Conservation (phyloP, 208 protist genomes). For the Novymonas esmeraldas region DNA sequence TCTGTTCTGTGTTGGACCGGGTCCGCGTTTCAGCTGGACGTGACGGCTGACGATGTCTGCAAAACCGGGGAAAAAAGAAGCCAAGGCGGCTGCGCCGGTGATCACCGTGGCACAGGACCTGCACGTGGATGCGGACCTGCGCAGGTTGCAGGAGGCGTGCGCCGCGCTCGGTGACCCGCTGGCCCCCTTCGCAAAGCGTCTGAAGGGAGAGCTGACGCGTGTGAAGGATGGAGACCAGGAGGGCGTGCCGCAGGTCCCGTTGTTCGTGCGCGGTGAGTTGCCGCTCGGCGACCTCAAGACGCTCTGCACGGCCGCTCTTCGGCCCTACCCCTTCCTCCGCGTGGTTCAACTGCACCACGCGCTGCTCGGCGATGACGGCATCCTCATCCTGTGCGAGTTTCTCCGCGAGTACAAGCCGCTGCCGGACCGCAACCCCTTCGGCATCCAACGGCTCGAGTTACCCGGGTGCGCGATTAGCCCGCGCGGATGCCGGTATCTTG, state of each 20-base stretch:
- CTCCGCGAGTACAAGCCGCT: conserved; percentile 69
- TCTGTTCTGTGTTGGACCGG: neutral
- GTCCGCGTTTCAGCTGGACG: neutral
- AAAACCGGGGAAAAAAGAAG: conserved; percentile 35
- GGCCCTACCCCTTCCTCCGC: conserved; percentile 75
- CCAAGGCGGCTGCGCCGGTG: conserved; percentile 38
- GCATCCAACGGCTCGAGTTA: conserved; percentile 81
- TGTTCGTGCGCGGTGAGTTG: conserved; percentile 70
- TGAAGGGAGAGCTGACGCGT: conserved; percentile 65
- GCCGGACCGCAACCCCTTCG: conserved; percentile 79
- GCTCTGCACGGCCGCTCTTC: conserved; percentile 62
- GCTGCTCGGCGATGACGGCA: conserved; percentile 73
- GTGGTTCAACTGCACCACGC: conserved; percentile 78
- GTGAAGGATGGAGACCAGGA: conserved; percentile 85
- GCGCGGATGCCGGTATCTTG: conserved; percentile 69
- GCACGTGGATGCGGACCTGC: conserved; percentile 77
- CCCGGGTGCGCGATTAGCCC: conserved; percentile 72
- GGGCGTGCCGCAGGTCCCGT: conserved; percentile 69
- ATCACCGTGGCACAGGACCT: conserved; percentile 68
- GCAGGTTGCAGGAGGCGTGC: conserved; percentile 65
- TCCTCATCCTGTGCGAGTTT: conserved; percentile 81
- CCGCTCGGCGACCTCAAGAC: conserved; percentile 45
- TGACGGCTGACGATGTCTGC: conserved; percentile 12
- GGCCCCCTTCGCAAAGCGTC: conserved; percentile 66
- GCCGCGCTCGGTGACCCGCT: conserved; percentile 51